Evolutionary conservation across 345 rosid species (phyloP).

Genomic region (Chamaenerion angustifolium): DNA sequence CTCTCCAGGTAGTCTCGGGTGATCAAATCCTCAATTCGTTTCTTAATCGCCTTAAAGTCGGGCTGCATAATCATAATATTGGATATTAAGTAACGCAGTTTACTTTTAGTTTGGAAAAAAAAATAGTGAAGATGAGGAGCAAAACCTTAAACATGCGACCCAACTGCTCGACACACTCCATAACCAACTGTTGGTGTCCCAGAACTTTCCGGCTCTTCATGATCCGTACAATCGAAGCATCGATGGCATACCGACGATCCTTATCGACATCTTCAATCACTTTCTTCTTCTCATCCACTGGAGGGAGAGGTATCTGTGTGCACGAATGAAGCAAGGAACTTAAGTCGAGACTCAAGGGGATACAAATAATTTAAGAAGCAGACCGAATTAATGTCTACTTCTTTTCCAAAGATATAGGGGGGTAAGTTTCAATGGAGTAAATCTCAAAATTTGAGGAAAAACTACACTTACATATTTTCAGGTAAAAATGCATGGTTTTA

Average conservation of each 20-base stretch:
- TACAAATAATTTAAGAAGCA: no score
- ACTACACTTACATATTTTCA: no score
- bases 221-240: constrained; percentile 97
- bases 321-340: background rate
- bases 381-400: no score
- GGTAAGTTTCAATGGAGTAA: no score
- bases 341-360: no score
- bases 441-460: no score
- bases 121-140: background rate
- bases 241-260: constrained; percentile 83
- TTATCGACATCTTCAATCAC: constrained; percentile 90
- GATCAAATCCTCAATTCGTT: constrained; percentile 84
- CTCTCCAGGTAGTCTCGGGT: constrained; percentile 85
- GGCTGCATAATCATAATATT: constrained; percentile 39
- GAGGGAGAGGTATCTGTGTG: constrained; percentile 83
- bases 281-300: constrained; percentile 86
- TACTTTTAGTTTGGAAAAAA: background rate
- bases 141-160: constrained; percentile 92
- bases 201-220: constrained; percentile 88
- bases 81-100: no score
- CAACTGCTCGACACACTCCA: constrained; percentile 85
- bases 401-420: no score
- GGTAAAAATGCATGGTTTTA: no score
- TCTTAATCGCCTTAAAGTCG: constrained; percentile 89
- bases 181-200: constrained; percentile 76